phyloP scores from a whole-genome alignment of 345 rosid species.

The Melaleuca quinquenervia region DNA sequence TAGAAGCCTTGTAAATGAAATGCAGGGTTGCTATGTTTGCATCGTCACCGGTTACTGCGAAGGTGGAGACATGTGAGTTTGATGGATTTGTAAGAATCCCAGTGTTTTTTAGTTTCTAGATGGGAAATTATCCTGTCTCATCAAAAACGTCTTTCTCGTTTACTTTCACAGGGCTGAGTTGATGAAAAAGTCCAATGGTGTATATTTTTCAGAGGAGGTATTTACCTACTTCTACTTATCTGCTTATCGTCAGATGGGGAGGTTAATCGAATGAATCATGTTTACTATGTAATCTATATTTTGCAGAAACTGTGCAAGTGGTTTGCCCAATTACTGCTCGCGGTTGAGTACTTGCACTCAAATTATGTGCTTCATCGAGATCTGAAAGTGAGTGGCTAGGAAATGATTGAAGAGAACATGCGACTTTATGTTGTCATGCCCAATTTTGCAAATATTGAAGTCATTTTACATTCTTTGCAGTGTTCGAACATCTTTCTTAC shows the following conservation, averaged over 20 bases:
- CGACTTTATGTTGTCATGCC: neutral
- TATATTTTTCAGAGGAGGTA: constrained; percentile 90
- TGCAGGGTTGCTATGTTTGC: constrained; percentile 97
- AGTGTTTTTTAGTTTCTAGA: neutral
- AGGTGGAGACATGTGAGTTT: constrained; percentile 99
- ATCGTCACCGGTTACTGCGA: constrained; percentile 98
- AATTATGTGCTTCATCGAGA: constrained; percentile 94
- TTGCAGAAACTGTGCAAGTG: constrained; percentile 93
- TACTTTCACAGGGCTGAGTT: constrained; percentile 63
- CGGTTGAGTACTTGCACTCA: constrained; percentile 95
- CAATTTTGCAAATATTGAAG: neutral
- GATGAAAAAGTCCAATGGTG: constrained; percentile 90
- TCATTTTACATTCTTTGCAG: constrained; percentile 23
- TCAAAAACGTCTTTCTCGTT: neutral
- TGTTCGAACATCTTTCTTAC: constrained; percentile 98
- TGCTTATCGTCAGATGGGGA: neutral
- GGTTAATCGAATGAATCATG: neutral
- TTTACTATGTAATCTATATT: neutral
- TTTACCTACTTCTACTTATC: neutral
- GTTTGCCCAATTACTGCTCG: constrained; percentile 83
- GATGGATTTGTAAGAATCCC: neutral
- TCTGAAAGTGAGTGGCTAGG: constrained; percentile 47
- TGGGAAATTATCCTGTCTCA: neutral
- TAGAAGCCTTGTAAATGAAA: neutral
- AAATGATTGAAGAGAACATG: neutral